A percentile compares a stretch with the other conserved stretches of the same genome.
phyloP scores from a whole-genome alignment of 208 protist species.

The Novymonas esmeraldas region DNA sequence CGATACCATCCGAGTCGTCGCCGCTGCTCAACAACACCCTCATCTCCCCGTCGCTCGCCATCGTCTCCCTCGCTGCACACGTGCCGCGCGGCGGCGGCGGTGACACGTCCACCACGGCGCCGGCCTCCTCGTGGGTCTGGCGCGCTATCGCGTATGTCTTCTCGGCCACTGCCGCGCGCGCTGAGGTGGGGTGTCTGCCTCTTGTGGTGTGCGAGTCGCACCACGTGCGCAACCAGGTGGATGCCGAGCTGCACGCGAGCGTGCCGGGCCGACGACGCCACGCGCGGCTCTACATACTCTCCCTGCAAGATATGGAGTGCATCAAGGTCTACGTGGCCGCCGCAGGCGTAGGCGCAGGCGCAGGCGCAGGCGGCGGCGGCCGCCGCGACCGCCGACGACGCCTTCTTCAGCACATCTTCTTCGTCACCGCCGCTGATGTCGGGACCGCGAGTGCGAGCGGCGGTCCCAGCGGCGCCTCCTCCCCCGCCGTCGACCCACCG shows the following conservation, averaged over 20 bases:
- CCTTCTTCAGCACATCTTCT: constrained; percentile 12
- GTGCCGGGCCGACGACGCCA: not conserved
- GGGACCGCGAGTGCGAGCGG: not conserved
- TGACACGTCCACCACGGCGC: too few relatives aligned
- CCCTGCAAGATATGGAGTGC: not conserved
- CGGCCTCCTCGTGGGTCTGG: constrained; percentile 26
- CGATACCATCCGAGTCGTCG: too few relatives aligned
- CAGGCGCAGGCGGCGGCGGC: too few relatives aligned
- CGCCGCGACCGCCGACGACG: too few relatives aligned
- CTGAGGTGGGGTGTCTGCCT: constrained; percentile 11
- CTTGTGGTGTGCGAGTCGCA: constrained; percentile 21
- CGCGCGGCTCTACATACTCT: constrained; percentile 13
- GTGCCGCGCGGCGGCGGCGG: not conserved
- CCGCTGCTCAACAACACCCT: too few relatives aligned
- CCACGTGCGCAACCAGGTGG: constrained; percentile 3
- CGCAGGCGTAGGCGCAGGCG: not conserved
- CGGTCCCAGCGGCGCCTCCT: not conserved
- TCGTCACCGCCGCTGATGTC: not conserved
- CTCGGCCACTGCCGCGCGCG: constrained; percentile 11
- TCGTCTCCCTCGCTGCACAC: not conserved
- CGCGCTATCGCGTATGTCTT: constrained; percentile 16
- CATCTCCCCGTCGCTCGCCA: too few relatives aligned
- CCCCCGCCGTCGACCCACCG: too few relatives aligned
- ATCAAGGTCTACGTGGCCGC: not conserved
- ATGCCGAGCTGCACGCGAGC: not conserved